A percentile compares a stretch with the other conserved stretches of the same genome.
Conservation (phyloP, 2,329 filamentous ascomycete genomes). For the Pseudogymnoascus sp. region DNA sequence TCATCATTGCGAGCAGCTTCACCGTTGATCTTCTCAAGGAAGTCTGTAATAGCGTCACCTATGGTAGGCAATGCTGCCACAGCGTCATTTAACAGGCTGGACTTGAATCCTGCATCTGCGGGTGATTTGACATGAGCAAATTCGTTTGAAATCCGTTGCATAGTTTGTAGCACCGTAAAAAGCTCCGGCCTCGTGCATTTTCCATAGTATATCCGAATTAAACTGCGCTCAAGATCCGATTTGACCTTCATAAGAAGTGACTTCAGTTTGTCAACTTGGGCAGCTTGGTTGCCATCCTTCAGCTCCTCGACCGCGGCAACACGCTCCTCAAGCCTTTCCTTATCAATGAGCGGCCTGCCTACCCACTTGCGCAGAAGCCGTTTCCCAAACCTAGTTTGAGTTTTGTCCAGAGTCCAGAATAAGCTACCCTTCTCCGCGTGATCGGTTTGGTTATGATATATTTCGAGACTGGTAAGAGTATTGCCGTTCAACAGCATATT, state of each 20-base stretch:
- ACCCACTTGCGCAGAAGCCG: constrained; percentile 90
- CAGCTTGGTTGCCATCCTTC: constrained; percentile 55
- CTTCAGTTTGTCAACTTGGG: constrained; percentile 64
- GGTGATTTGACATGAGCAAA: constrained; percentile 60
- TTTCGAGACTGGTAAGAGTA: constrained; percentile 84
- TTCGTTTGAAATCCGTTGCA: constrained; percentile 72
- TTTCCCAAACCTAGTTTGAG: constrained; percentile 80
- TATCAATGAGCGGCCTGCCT: constrained; percentile 77
- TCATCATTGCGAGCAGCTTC: constrained; percentile 78
- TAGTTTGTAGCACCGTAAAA: constrained; percentile 70
- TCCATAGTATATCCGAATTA: constrained; percentile 95
- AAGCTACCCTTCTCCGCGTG: constrained; percentile 76
- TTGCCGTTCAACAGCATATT: constrained; percentile 97
- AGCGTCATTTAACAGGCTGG: constrained; percentile 59
- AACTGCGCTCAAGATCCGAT: constrained; percentile 80
- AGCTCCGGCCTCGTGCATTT: constrained; percentile 89
- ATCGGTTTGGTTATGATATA: constrained; percentile 92
- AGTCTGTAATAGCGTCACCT: constrained; percentile 58
- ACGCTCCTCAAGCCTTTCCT: constrained; percentile 63
- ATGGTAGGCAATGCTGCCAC: constrained; percentile 71
- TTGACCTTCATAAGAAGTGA: constrained; percentile 61
- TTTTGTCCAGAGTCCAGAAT: constrained; percentile 93
- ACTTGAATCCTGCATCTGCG: constrained; percentile 62
- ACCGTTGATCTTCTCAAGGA: constrained; percentile 77
- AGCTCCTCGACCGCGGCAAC: constrained; percentile 82